Base-by-base conservation (phyloP, 2,329 filamentous ascomycete genomes). In the Coniochaeta ligniaria region DNA sequence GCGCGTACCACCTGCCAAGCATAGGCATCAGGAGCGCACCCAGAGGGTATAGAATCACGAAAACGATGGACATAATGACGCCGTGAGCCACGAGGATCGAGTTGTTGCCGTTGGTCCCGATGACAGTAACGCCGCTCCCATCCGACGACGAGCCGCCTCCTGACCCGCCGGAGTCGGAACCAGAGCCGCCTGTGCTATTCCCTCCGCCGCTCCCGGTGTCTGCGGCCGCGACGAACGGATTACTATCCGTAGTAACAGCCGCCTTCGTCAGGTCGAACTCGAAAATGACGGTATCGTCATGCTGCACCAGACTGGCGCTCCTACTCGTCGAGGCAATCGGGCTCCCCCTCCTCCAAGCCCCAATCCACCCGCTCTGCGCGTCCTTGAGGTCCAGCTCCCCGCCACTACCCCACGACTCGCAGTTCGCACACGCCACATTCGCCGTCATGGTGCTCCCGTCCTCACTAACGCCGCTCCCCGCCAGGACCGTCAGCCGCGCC, bases 1-100 rank as follows among this genome's bases (percentile, higher is more conserved):
- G 86, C n/a, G 84, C 64, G 59, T 79, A 68, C 81, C 81, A 87
- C 55, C 77, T 82, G 52, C 82, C 80, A 7, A 86, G 63, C 3
- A 87, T 63, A 2, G 85, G 83, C 80, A 88, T 87, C 45, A 86
- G 69, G 3, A 84, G 73, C 9, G 85, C 78, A 6, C 85, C 86
- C 2, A 87, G 64, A 0, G 86, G 86, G 64, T 86, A 88, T 24
- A 86, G 72, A 14, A 83, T 66, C 3, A 83, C 77, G 64, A 87
- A 85, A 20, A 82, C 80, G 54, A 87, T 68, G 28, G 80, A 78
- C 84, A 88, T 85, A 66, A 88, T 73, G 65, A 85, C 76, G 57
- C 84, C 86, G 63, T 88, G 85, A 0, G 79, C 75, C 1, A 65
- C 71, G 6, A 76, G 68, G 17, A 77, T 56, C 1, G 60, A 52